Conservation (phyloP, 2,329 filamentous ascomycete genomes). For the Neofusicoccum parvum region DNA sequence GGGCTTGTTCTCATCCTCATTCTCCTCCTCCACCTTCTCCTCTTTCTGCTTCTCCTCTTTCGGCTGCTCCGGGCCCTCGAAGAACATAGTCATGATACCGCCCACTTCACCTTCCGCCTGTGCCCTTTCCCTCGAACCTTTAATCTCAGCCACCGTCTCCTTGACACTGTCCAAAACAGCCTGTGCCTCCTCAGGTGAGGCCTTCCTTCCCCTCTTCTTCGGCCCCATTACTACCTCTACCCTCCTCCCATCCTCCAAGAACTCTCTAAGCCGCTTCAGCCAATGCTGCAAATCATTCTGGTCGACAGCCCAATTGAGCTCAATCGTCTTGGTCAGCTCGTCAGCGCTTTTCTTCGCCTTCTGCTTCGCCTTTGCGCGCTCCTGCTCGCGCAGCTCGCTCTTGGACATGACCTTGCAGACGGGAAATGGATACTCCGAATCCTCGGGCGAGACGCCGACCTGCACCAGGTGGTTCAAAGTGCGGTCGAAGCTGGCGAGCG, state of each 20-base stretch:
- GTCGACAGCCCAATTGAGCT: constrained; percentile 87
- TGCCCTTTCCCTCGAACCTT: constrained; percentile 31
- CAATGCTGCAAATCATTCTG: constrained; percentile 73
- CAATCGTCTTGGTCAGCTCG: constrained; percentile 68
- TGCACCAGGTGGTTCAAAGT: constrained; percentile 55
- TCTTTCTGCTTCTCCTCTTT: constrained; percentile 25
- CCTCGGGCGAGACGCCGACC: constrained; percentile 38
- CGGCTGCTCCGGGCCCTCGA: constrained; percentile 31
- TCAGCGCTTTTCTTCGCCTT: constrained; percentile 36
- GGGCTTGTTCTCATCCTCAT: constrained; percentile 19
- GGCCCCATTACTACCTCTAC: constrained; percentile 74
- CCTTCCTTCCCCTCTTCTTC: constrained; percentile 64
- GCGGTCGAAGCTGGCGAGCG: constrained; percentile 52
- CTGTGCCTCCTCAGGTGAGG: constrained; percentile 61
- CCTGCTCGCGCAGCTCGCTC: constrained; percentile 48
- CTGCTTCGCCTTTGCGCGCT: constrained; percentile 48
- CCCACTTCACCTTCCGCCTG: constrained; percentile 33
- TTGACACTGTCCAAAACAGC: constrained; percentile 57
- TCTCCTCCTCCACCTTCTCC: constrained; percentile 22
- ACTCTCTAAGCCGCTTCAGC: constrained; percentile 66
- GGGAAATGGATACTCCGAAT: constrained; percentile 52
- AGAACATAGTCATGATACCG: constrained; percentile 35
- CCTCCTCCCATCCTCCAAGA: constrained; percentile 72
- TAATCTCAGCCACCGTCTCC: constrained; percentile 44
- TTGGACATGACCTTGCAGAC: constrained; percentile 73